A percentile compares a stretch with the other conserved stretches of the same genome.
Conservation (phyloP, 495 filamentous ascomycete species). For the Trichoderma asperelloides region DNA sequence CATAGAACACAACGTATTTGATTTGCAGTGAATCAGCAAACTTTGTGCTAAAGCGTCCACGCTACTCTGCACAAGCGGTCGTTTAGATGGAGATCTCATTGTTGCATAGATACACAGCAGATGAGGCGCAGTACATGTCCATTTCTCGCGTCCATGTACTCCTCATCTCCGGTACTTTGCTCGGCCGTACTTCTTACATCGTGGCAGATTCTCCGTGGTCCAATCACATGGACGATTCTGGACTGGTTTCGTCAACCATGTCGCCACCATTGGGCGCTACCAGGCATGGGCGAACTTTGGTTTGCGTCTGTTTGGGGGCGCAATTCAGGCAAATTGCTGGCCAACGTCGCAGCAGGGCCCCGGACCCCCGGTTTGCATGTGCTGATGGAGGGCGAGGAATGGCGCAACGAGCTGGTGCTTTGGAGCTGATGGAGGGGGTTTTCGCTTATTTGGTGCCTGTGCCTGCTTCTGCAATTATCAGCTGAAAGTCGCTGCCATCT, state of each 20-base stretch:
- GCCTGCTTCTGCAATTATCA: neutral
- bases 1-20: too few species aligned
- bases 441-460: neutral
- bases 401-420: neutral
- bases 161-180: neutral
- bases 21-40: too few species aligned
- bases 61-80: too few species aligned
- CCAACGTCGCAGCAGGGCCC: neutral
- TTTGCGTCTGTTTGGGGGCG: too few species aligned
- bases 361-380: neutral
- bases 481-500: neutral
- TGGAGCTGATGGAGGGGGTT: neutral
- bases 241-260: neutral
- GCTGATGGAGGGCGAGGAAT: neutral
- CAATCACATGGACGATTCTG: neutral
- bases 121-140: neutral
- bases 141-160: neutral
- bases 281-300: neutral
- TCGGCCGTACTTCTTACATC: neutral
- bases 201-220: neutral
- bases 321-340: neutral
- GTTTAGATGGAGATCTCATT: too few species aligned
- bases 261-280: neutral
- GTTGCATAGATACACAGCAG: too few species aligned
- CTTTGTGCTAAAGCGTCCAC: too few species aligned